These are phyloP conservation scores for Prunus yedoensis DNA, from an alignment of 331 rosid genomes.

Conservation along the genomic window DNA sequence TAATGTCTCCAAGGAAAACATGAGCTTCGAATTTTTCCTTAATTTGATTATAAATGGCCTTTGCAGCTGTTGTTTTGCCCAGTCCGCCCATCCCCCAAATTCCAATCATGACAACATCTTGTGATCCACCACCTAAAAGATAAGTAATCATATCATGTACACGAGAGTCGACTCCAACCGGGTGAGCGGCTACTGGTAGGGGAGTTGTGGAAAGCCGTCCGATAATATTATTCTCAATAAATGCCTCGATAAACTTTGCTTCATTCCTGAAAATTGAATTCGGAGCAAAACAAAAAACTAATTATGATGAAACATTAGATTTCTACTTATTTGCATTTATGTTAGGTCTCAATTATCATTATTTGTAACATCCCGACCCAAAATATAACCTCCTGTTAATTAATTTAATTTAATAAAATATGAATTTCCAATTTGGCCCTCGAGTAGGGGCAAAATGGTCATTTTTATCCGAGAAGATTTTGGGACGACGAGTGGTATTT, in stretches of 20 bases:
- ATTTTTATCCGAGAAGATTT: too few relatives aligned
- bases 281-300: neutral
- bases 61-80: conserved; percentile 14
- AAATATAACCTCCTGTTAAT: too few relatives aligned
- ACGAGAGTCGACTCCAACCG: conserved; percentile 9
- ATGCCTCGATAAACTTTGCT: neutral
- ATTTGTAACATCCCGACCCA: too few relatives aligned
- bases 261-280: conserved; percentile 6
- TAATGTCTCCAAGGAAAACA: too few relatives aligned
- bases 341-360: too few relatives aligned
- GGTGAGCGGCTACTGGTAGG: neutral
- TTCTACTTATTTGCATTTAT: too few relatives aligned
- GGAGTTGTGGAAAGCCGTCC: neutral
- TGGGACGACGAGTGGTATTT: too few relatives aligned
- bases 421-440: too few relatives aligned
- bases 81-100: conserved; percentile 26
- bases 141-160: neutral
- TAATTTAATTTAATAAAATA: too few relatives aligned
- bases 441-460: too few relatives aligned
- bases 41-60: conserved; percentile 14
- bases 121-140: neutral
- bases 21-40: too few relatives aligned
- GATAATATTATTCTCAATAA: neutral
- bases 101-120: conserved; percentile 12
- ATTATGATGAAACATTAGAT: too few relatives aligned